These are phyloP conservation scores for Heteromeles arbutifolia DNA, from an alignment of 306 rosid genomes.

Conservation along the genomic window DNA sequence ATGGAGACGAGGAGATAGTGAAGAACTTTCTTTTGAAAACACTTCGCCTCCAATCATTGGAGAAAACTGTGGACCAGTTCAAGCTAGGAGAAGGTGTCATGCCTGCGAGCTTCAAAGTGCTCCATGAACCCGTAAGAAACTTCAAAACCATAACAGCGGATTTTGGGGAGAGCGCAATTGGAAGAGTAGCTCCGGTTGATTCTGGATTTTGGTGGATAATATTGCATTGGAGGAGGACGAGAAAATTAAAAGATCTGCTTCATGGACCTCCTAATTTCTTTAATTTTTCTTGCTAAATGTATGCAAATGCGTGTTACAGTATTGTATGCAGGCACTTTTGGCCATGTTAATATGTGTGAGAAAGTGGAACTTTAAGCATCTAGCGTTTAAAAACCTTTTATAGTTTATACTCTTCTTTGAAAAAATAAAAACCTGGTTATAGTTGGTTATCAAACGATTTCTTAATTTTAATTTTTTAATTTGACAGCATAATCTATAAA, in stretches of 20 bases:
- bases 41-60: constrained; percentile 26
- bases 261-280: constrained; percentile 18
- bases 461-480: too few species aligned
- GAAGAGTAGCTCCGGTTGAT: constrained; percentile 39
- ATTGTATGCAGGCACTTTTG: neutral
- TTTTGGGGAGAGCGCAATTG: constrained; percentile 33
- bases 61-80: constrained; percentile 27
- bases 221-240: constrained; percentile 25
- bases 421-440: too few species aligned
- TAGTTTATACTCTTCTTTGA: neutral
- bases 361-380: neutral
- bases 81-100: constrained; percentile 34
- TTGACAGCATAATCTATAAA: too few species aligned
- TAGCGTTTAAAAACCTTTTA: neutral
- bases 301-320: neutral
- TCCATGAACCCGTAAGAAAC: constrained; percentile 21
- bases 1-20: constrained; percentile 25
- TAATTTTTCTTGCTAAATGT: neutral
- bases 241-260: constrained; percentile 29
- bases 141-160: constrained; percentile 20
- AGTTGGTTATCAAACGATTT: too few species aligned
- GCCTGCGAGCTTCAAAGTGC: constrained; percentile 35
- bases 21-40: constrained; percentile 32
- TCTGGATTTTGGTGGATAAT: constrained; percentile 39
- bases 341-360: neutral